These are phyloP conservation scores for Calvatia gigantea DNA, from an alignment of 768 basidiomycete genomes.

Conservation along the genomic window DNA sequence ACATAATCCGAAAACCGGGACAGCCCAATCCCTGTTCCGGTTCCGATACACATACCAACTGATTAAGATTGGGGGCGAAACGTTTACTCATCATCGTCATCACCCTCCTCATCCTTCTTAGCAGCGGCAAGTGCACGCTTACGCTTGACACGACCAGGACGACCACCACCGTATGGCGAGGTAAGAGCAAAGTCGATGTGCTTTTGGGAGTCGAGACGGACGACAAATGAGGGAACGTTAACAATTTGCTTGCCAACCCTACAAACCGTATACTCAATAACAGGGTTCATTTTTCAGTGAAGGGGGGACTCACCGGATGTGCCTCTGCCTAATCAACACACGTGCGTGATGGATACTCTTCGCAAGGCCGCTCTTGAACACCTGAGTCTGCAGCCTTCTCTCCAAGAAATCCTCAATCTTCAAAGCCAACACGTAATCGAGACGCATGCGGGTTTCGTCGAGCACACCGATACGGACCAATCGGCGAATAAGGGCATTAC, in stretches of 20 bases:
- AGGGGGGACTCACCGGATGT: constrained; percentile 76
- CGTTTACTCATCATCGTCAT: constrained; percentile 77
- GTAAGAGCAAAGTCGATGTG: constrained; percentile 99
- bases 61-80: constrained; percentile 13
- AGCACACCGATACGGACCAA: constrained; percentile 99
- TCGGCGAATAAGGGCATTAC: constrained; percentile 92
- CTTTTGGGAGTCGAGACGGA: constrained; percentile 99
- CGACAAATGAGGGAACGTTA: constrained; percentile 97
- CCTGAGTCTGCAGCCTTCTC: constrained; percentile 97
- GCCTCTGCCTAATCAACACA: constrained; percentile 95
- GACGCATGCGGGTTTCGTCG: constrained; percentile 97
- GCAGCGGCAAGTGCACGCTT: constrained; percentile 94
- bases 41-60: constrained; percentile 17
- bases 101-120: constrained; percentile 87
- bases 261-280: neutral
- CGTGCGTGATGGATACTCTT: constrained; percentile 99
- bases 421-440: constrained; percentile 99
- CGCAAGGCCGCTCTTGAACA: constrained; percentile 97
- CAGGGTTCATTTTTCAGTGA: neutral
- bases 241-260: constrained; percentile 99
- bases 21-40: neutral
- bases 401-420: constrained; percentile 99
- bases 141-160: constrained; percentile 95
- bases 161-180: constrained; percentile 94
- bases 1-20: neutral